phyloP scores from a whole-genome alignment of 2,329 filamentous ascomycete genomes.

The Ceratocystis destructans region DNA sequence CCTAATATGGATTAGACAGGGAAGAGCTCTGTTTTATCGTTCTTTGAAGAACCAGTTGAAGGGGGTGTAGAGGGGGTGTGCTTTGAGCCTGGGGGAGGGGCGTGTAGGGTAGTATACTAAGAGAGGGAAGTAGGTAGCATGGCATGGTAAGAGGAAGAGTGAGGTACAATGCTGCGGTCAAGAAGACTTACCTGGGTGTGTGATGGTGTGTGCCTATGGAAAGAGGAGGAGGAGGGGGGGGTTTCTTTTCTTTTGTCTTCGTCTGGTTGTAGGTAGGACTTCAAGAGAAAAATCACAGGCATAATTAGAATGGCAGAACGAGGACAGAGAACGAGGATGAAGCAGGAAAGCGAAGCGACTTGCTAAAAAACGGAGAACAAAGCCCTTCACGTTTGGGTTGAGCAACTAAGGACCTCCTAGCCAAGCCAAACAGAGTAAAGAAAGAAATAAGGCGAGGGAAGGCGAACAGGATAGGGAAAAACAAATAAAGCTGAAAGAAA shows the following conservation, averaged over 20 bases:
- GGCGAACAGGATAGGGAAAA: not conserved
- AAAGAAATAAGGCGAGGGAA: not conserved
- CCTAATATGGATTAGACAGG: slow-evolving; percentile 11
- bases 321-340: not conserved
- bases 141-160: not conserved
- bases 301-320: not conserved
- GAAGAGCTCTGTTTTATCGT: slow-evolving; percentile 13
- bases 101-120: not conserved
- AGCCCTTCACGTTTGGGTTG: not conserved
- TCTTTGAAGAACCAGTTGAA: slow-evolving; percentile 10
- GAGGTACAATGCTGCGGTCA: not conserved
- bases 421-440: not conserved
- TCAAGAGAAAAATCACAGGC: not conserved
- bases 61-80: slow-evolving; percentile 7
- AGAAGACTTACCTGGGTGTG: slow-evolving; percentile 4
- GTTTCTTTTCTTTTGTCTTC: not conserved
- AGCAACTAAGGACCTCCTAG: not conserved
- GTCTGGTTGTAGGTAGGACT: not conserved
- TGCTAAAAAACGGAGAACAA: not conserved
- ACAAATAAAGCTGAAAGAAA: slow-evolving; percentile 3
- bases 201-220: not conserved
- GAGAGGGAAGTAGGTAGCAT: not conserved
- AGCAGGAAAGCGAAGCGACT: too few species aligned
- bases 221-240: too few species aligned
- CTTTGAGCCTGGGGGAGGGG: not conserved